phyloP scores from a whole-genome alignment of 352 stramenopile species.

The Pilasporangium apinafurcum region DNA sequence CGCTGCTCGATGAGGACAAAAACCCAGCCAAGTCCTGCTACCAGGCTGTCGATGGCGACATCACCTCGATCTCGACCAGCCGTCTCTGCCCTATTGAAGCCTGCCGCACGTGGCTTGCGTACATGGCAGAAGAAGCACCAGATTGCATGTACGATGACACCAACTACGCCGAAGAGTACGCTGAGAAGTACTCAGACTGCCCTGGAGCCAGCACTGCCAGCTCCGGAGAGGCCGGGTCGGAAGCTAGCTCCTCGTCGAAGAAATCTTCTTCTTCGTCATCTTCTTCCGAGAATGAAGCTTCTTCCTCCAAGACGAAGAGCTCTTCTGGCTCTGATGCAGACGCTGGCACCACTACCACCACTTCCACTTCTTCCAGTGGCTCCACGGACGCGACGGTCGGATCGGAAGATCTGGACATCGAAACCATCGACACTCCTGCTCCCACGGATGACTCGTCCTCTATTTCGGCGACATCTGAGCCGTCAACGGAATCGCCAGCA shows the following conservation, averaged over 20 bases:
- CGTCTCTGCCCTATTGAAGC: slow-evolving; percentile 41
- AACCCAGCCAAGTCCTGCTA: slow-evolving; percentile 57
- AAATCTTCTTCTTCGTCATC: no score
- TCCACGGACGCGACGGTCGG: background rate
- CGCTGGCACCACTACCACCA: slow-evolving; percentile 4
- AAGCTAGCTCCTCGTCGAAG: background rate
- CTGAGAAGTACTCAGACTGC: slow-evolving; percentile 42
- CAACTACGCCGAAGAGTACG: slow-evolving; percentile 46
- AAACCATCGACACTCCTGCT: no score
- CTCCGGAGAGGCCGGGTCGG: background rate
- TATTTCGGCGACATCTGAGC: slow-evolving; percentile 3
- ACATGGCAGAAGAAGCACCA: slow-evolving; percentile 43
- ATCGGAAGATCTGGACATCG: background rate
- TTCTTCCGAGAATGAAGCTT: no score
- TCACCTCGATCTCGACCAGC: slow-evolving; percentile 40
- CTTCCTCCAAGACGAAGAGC: slow-evolving; percentile 2
- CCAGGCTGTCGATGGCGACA: slow-evolving; percentile 35
- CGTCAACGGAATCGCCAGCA: background rate
- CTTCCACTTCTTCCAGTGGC: no score
- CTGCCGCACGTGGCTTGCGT: slow-evolving; percentile 45
- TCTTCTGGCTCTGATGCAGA: slow-evolving; percentile 7
- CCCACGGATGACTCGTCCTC: slow-evolving; percentile 5
- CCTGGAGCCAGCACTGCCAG: slow-evolving; percentile 5
- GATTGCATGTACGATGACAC: slow-evolving; percentile 61
- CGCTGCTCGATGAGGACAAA: slow-evolving; percentile 46